Conservation (phyloP, 129 eudicot genomes). For the Escallonia herrerae region DNA sequence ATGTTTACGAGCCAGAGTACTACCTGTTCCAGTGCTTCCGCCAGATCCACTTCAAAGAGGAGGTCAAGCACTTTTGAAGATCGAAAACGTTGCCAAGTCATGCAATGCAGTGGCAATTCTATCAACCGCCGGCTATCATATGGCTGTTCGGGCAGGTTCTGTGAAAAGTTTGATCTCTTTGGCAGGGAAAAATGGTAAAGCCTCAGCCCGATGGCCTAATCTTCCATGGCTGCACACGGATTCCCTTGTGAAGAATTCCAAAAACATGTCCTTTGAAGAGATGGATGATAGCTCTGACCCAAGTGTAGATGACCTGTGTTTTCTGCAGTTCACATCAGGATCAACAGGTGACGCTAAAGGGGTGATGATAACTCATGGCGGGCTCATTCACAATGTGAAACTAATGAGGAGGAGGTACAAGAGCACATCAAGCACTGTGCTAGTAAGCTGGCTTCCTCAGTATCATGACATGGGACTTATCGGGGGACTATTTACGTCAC, state of each 20-base stretch:
- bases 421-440: conserved; percentile 69
- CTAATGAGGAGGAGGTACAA: conserved; percentile 60
- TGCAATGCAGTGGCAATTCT: conserved; percentile 74
- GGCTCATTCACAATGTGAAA: conserved; percentile 78
- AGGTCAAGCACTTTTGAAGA: conserved; percentile 78
- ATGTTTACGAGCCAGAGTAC: conserved; percentile 64
- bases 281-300: conserved; percentile 27
- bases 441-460: conserved; percentile 93
- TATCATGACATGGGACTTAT: conserved; percentile 92
- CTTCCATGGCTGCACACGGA: conserved; percentile 88
- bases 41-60: conserved; percentile 91
- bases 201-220: conserved; percentile 64
- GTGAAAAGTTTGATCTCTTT: conserved; percentile 57
- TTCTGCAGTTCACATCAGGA: conserved; percentile 90
- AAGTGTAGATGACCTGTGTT: conserved; percentile 43
- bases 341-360: conserved; percentile 95
- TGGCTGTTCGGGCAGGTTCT: conserved; percentile 68
- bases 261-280: conserved; percentile 12
- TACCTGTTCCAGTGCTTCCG: conserved; percentile 83
- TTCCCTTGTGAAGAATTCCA: conserved; percentile 48
- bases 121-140: conserved; percentile 67
- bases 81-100: conserved; percentile 65
- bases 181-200: conserved; percentile 34
- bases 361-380: conserved; percentile 80
- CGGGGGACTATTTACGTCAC: conserved; percentile 75